Evolutionary conservation across 169 alveolate species (phyloP).

Genomic region (Amoebophrya sp.): DNA sequence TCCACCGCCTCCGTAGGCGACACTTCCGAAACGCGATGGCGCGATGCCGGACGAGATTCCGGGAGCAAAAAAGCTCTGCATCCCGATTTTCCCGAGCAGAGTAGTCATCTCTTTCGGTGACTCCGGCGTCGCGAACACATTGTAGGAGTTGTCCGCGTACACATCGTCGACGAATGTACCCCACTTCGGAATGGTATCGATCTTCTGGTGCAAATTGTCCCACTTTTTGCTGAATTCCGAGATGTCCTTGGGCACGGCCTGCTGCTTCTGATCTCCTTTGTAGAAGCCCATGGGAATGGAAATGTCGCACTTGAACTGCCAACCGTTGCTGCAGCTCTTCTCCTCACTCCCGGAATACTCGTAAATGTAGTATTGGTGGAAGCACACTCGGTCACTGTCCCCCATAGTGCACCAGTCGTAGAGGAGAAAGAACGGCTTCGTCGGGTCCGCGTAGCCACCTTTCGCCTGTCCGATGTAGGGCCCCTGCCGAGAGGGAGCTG

Average conservation of each 20-base stretch:
- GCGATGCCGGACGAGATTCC: background rate
- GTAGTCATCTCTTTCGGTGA: background rate
- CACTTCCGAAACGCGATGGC: background rate
- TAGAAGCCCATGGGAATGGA: background rate
- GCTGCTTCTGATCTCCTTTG: background rate
- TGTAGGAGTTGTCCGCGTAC: background rate
- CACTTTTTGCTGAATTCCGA: background rate
- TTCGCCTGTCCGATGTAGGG: background rate
- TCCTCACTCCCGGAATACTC: background rate
- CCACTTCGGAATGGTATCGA: background rate
- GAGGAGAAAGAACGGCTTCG: background rate
- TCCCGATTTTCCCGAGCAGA: background rate
- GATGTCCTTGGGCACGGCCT: background rate
- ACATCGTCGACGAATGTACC: background rate
- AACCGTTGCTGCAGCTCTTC: background rate
- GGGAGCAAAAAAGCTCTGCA: background rate
- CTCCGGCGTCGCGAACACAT: background rate
- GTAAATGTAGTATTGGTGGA: background rate
- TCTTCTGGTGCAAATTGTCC: background rate
- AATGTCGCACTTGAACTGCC: background rate
- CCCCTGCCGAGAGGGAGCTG: background rate
- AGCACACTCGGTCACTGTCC: background rate
- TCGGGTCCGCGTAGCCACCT: background rate
- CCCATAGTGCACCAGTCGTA: background rate
- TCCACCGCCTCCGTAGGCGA: background rate